These are phyloP conservation scores for Yamadazyma triangularis DNA, from an alignment of 1,139 yeast species.

Conservation along the genomic window DNA sequence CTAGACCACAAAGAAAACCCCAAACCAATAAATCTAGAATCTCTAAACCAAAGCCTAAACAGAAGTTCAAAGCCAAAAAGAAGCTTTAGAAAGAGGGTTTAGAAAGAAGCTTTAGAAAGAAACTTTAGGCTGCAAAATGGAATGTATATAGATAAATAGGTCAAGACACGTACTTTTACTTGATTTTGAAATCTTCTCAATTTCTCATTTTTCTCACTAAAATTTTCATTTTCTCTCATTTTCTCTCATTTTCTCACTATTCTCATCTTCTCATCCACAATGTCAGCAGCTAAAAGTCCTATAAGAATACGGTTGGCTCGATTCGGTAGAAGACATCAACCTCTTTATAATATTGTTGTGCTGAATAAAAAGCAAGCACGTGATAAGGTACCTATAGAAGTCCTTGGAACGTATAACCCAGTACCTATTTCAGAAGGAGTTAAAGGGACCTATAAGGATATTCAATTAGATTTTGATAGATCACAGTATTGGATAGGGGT, in stretches of 20 bases:
- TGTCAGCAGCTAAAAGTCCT: slow-evolving; percentile 17
- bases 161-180: no score
- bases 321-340: slow-evolving; percentile 85
- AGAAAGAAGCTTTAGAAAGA: no score
- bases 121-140: no score
- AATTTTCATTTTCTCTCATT: no score
- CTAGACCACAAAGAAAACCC: slow-evolving; percentile 7
- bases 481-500: slow-evolving; percentile 98
- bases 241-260: no score
- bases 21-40: slow-evolving; percentile 21
- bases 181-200: no score
- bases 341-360: slow-evolving; percentile 92
- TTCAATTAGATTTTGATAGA: slow-evolving; percentile 79
- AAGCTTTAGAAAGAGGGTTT: no score
- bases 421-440: slow-evolving; percentile 63
- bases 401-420: slow-evolving; percentile 91
- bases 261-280: no score
- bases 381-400: slow-evolving; percentile 88
- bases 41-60: slow-evolving; percentile 39
- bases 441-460: slow-evolving; percentile 60
- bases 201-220: no score
- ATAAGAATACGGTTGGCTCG: slow-evolving; percentile 74
- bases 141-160: no score
- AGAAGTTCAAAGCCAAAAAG: slow-evolving; percentile 55
- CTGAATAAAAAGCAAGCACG: slow-evolving; percentile 70